A percentile compares a stretch with the other conserved stretches of the same genome.
These are phyloP conservation scores for Lentinula novae-zelandiae DNA, from an alignment of 1,284 basidiomycete species.

Conservation along the genomic window DNA sequence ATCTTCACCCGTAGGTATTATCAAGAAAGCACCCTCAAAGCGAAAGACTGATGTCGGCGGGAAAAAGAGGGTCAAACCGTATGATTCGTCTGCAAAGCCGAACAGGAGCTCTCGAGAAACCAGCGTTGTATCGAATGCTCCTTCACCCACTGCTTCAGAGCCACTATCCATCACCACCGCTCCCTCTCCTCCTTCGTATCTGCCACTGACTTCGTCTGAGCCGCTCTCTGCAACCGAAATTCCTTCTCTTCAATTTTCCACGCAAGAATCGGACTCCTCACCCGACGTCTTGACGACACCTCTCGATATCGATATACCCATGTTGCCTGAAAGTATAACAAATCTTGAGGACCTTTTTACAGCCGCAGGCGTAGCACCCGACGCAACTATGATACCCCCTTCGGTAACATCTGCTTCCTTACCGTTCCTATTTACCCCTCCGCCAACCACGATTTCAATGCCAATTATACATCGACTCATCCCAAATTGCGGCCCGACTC, in stretches of 20 bases:
- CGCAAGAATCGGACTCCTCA: conserved; percentile 37
- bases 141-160: conserved; percentile 44
- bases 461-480: conserved; percentile 84
- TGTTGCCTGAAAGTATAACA: conserved; percentile 20
- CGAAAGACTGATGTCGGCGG: conserved; percentile 35
- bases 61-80: conserved; percentile 57
- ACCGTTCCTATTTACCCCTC: conserved; percentile 21
- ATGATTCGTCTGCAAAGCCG: conserved; percentile 45
- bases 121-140: conserved; percentile 43
- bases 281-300: conserved; percentile 38
- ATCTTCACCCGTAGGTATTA: background rate
- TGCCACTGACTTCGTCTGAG: conserved; percentile 22
- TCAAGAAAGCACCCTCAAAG: conserved; percentile 34
- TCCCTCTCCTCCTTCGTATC: conserved; percentile 16
- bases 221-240: conserved; percentile 21
- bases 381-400: conserved; percentile 1
- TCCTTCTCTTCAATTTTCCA: conserved; percentile 31
- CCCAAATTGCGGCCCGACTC: conserved; percentile 87
- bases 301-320: conserved; percentile 33
- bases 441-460: conserved; percentile 24
- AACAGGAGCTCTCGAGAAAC: conserved; percentile 45
- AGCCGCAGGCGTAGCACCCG: background rate
- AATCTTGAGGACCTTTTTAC: conserved; percentile 8
- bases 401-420: conserved; percentile 18
- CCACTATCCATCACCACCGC: conserved; percentile 31